These are phyloP conservation scores for Suillus americanus DNA, from an alignment of 768 basidiomycete species.

Conservation along the genomic window DNA sequence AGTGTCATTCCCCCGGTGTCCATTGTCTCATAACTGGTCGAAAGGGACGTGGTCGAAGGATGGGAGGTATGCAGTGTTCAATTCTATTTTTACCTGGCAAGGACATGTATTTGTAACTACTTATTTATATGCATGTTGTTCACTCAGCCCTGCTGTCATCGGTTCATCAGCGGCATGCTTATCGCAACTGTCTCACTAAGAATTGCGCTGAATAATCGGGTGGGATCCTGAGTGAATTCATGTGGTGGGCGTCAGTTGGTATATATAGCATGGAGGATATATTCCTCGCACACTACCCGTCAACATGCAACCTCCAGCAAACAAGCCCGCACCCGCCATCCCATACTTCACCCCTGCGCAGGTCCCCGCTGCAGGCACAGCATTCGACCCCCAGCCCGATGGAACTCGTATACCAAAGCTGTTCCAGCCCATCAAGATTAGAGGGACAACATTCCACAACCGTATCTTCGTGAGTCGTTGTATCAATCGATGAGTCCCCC, in stretches of 20 bases:
- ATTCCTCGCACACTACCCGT: not conserved
- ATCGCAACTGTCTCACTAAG: not conserved
- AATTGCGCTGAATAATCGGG: not conserved
- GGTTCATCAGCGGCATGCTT: not conserved
- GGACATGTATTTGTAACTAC: too few relatives aligned
- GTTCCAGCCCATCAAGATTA: conserved; percentile 57
- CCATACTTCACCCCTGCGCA: conserved; percentile 51
- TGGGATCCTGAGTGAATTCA: not conserved
- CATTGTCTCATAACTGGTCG: not conserved
- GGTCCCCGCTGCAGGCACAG: conserved; percentile 43
- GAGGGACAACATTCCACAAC: conserved; percentile 53
- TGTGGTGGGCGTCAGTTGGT: not conserved
- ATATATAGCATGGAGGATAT: not conserved
- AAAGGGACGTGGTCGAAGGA: not conserved
- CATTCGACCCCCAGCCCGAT: conserved; percentile 39
- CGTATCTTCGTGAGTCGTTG: conserved; percentile 47
- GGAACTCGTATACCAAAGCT: conserved; percentile 41
- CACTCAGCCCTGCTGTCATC: not conserved
- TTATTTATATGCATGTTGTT: not conserved
- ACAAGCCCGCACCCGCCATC: conserved; percentile 40
- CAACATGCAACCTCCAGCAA: conserved; percentile 20
- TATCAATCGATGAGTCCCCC: not conserved
- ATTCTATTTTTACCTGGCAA: not conserved
- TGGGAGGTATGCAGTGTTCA: not conserved
- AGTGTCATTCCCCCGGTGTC: conserved; percentile 6